These are phyloP conservation scores for Ilyonectria mors-panacis DNA, from an alignment of 2,329 filamentous ascomycete species.

Conservation along the genomic window DNA sequence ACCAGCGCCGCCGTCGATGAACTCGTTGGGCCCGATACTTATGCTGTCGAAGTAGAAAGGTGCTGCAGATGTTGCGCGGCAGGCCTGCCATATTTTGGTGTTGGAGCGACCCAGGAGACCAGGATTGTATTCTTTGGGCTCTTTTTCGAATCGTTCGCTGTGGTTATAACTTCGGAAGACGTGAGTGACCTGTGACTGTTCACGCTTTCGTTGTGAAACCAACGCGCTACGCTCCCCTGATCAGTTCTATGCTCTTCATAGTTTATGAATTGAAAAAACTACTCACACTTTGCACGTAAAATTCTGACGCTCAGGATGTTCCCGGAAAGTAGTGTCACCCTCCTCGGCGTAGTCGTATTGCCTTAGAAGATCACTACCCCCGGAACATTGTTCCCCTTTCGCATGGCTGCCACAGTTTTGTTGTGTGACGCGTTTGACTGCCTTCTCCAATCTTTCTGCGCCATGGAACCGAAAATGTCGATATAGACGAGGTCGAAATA, in stretches of 20 bases:
- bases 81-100: slow-evolving; percentile 1
- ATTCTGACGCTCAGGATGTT: not conserved
- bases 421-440: not conserved
- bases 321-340: not conserved
- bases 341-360: slow-evolving; percentile 11
- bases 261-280: not conserved
- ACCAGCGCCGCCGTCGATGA: slow-evolving; percentile 5
- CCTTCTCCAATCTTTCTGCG: not conserved
- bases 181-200: not conserved
- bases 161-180: slow-evolving; percentile 13
- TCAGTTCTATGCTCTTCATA: not conserved
- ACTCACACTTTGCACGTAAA: slow-evolving; percentile 13
- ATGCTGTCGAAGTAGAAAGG: slow-evolving; percentile 12
- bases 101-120: not conserved
- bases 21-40: not conserved
- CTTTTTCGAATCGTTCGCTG: not conserved
- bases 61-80: not conserved
- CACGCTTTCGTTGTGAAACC: not conserved
- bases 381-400: not conserved
- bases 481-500: not conserved
- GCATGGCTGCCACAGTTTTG: not conserved
- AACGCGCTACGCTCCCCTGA: not conserved
- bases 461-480: not conserved
- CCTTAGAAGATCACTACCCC: not conserved
- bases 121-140: not conserved